Percentiles rank a stretch among this genome's conserved stretches.
Evolutionary conservation across 1,139 yeast genomes (phyloP).

Genomic region (Yamadazyma dushanensis): DNA sequence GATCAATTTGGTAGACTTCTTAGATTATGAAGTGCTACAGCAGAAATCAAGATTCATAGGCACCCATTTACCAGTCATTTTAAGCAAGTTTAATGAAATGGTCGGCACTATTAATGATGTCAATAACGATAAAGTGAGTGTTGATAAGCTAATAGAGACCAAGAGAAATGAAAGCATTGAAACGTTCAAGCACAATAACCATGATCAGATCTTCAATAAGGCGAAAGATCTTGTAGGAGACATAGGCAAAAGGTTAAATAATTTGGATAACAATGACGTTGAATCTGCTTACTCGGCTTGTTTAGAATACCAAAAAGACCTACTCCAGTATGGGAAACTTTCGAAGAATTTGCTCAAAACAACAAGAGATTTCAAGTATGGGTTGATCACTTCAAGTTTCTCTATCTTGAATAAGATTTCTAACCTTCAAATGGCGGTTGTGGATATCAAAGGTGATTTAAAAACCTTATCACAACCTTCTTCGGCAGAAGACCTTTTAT

Average conservation of each 20-base stretch:
- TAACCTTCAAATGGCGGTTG: conserved; percentile 40
- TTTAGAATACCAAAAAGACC: conserved; percentile 3
- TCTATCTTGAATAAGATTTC: conserved; percentile 35
- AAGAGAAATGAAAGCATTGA: conserved; percentile 36
- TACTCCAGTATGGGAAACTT: conserved; percentile 3
- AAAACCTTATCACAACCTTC: conserved; percentile 20
- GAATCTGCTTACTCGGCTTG: neutral
- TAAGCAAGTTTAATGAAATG: conserved; percentile 41
- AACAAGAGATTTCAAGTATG: conserved; percentile 24
- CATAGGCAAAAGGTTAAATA: conserved; percentile 12
- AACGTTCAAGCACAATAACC: conserved; percentile 23
- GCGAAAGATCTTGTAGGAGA: conserved; percentile 5
- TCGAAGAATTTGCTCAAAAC: conserved; percentile 5
- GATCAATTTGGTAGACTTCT: conserved; percentile 22
- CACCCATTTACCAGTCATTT: conserved; percentile 29
- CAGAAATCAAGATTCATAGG: conserved; percentile 25
- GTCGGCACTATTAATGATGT: conserved; percentile 29
- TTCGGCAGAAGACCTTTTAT: conserved; percentile 5
- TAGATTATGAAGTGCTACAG: conserved; percentile 27
- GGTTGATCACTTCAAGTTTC: conserved; percentile 25
- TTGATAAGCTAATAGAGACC: conserved; percentile 35
- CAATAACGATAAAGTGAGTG: conserved; percentile 25
- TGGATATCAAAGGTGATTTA: conserved; percentile 32
- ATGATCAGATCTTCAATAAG: conserved; percentile 3
- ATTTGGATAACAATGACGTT: conserved; percentile 3